Evolutionary conservation across 352 stramenopile species (phyloP).

Genomic region (Hyaloperonospora brassicae): DNA sequence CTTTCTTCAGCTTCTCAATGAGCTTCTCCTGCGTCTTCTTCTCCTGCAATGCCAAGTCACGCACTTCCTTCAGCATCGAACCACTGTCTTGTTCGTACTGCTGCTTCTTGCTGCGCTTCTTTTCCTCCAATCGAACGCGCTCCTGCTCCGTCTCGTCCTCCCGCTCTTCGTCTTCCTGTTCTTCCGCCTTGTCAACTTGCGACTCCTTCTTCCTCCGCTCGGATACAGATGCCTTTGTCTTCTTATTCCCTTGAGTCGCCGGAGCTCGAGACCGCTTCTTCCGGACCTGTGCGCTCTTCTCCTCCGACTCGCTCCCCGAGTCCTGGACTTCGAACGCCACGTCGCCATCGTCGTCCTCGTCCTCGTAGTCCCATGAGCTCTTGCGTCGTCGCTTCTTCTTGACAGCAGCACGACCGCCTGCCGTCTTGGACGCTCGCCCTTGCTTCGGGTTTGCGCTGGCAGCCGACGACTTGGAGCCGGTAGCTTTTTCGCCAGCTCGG

Average conservation of each 20-base stretch:
- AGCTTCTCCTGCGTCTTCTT: constrained; percentile 69
- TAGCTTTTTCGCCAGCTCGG: constrained; percentile 7
- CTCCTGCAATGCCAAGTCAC: constrained; percentile 47
- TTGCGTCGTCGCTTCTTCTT: constrained; percentile 15
- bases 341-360: constrained; percentile 28
- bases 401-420: too few species aligned
- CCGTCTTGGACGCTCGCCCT: too few species aligned
- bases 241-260: constrained; percentile 10
- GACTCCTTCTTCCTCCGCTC: background rate
- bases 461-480: background rate
- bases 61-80: constrained; percentile 53
- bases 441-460: too few species aligned
- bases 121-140: constrained; percentile 23
- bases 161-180: constrained; percentile 12
- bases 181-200: constrained; percentile 10
- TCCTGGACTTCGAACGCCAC: constrained; percentile 18
- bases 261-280: constrained; percentile 13
- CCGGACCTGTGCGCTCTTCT: constrained; percentile 12
- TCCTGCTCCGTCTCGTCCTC: too few species aligned
- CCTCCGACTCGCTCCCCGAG: constrained; percentile 19
- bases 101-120: constrained; percentile 45
- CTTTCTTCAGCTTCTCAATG: constrained; percentile 57
- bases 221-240: constrained; percentile 2
- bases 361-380: constrained; percentile 28
- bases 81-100: constrained; percentile 60